A percentile compares a stretch with the other conserved stretches of the same genome.
These are phyloP conservation scores for Wickerhamiella lipophila DNA, from an alignment of 805 yeast genomes.

Conservation along the genomic window DNA sequence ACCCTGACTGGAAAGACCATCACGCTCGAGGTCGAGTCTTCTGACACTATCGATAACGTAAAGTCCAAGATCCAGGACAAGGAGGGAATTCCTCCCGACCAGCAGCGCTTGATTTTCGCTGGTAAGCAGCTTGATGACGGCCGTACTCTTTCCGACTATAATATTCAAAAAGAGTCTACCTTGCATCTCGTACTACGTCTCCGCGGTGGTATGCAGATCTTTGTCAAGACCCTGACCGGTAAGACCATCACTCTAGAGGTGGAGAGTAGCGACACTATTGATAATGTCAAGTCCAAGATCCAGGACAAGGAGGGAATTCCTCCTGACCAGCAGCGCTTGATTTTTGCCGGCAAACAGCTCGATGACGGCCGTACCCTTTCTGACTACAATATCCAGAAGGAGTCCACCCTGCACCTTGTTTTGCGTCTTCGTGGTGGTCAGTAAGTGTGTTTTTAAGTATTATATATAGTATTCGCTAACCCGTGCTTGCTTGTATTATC, in stretches of 20 bases:
- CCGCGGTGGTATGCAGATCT: conserved; percentile 79
- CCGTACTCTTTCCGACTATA: conserved; percentile 86
- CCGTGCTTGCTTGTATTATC: background rate
- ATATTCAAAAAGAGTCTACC: conserved; percentile 89
- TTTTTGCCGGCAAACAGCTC: conserved; percentile 90
- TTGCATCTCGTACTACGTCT: conserved; percentile 73
- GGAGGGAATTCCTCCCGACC: conserved; percentile 96
- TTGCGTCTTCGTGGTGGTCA: conserved; percentile 74
- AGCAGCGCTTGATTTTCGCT: conserved; percentile 87
- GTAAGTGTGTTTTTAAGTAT: background rate
- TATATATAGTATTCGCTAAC: background rate
- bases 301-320: conserved; percentile 95
- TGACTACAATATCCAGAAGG: conserved; percentile 91
- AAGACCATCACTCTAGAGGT: conserved; percentile 81
- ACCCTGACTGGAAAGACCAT: conserved; percentile 84
- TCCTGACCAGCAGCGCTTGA: conserved; percentile 90
- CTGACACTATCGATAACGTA: conserved; percentile 91
- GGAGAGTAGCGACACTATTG: conserved; percentile 88
- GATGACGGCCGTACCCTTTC: conserved; percentile 90
- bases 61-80: conserved; percentile 92
- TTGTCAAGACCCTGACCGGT: conserved; percentile 98
- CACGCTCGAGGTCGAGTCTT: conserved; percentile 81
- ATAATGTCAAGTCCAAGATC: conserved; percentile 84
- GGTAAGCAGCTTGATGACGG: conserved; percentile 96
- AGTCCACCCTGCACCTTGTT: conserved; percentile 73